Conservation (phyloP, 768 basidiomycete species). For the Cyclocybe aegerita region DNA sequence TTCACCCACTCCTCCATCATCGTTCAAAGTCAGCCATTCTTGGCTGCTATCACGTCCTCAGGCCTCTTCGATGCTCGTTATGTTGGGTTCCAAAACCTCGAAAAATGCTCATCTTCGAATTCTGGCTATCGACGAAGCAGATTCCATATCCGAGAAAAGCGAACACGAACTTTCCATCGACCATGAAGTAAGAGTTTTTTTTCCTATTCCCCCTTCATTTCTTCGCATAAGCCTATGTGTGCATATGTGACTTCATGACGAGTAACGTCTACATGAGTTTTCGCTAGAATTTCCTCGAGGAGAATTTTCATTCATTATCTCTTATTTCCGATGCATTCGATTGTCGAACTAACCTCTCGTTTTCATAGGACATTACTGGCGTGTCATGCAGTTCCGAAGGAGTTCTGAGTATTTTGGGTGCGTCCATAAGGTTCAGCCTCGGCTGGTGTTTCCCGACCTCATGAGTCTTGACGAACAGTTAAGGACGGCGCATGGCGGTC, state of each 20-base stretch:
- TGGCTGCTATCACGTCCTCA: constrained; percentile 17
- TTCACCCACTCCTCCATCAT: constrained; percentile 8
- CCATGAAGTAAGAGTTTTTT: constrained; percentile 25
- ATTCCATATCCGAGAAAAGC: constrained; percentile 28
- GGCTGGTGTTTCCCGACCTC: not conserved
- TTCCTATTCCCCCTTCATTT: not conserved
- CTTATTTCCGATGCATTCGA: not conserved
- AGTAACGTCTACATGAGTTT: too few species aligned
- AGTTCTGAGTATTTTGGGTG: constrained; percentile 49
- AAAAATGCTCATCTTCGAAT: constrained; percentile 26
- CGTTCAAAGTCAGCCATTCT: constrained; percentile 14
- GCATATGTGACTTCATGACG: too few species aligned
- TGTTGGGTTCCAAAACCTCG: constrained; percentile 16
- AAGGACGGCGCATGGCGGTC: constrained; percentile 43
- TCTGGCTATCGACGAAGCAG: constrained; percentile 30
- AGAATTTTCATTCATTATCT: constrained; percentile 2
- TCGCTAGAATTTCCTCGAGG: too few species aligned
- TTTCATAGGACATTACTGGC: constrained; percentile 32
- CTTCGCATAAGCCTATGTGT: too few species aligned
- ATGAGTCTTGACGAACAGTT: constrained; percentile 27
- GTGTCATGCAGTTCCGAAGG: constrained; percentile 49
- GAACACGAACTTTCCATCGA: constrained; percentile 27
- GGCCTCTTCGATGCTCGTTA: constrained; percentile 15
- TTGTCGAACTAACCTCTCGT: too few species aligned
- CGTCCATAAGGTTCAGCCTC: constrained; percentile 14